phyloP scores from a whole-genome alignment of 257 asterid genomes.

The Solanum pinnatisectum region DNA sequence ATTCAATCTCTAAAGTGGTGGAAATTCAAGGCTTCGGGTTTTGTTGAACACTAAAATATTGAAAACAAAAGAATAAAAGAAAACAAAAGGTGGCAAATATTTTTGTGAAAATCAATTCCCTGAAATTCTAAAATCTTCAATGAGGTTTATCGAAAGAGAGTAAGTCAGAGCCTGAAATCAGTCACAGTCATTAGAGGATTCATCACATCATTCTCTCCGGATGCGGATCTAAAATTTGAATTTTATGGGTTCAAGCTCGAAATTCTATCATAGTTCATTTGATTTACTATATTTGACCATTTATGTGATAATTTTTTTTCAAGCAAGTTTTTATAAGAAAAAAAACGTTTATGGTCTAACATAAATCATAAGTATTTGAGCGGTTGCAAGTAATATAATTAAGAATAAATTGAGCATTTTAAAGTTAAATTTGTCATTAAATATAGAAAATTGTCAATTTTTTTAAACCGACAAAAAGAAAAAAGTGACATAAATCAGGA shows the following conservation, averaged over 20 bases:
- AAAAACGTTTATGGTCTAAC: too few species aligned
- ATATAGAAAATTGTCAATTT: too few species aligned
- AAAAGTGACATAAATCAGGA: not conserved
- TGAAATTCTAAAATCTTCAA: not conserved
- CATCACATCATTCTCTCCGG: not conserved
- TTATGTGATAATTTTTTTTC: not conserved
- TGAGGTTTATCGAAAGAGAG: not conserved
- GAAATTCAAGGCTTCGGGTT: slow-evolving; percentile 1
- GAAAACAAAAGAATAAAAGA: not conserved
- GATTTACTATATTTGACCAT: not conserved
- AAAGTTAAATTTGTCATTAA: too few species aligned
- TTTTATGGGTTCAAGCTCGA: not conserved
- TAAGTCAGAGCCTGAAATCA: not conserved
- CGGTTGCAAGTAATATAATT: too few species aligned
- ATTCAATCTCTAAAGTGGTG: slow-evolving; percentile 33
- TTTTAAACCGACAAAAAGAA: too few species aligned
- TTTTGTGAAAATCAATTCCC: not conserved
- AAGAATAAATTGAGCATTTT: too few species aligned
- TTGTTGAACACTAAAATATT: not conserved
- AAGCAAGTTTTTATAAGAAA: not conserved
- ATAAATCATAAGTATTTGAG: not conserved
- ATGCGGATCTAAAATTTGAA: not conserved
- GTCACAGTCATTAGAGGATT: not conserved
- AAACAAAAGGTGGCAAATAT: not conserved
- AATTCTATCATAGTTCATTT: not conserved